Conservation (phyloP, 106 monocot species). For the Dendrobium nobile region DNA sequence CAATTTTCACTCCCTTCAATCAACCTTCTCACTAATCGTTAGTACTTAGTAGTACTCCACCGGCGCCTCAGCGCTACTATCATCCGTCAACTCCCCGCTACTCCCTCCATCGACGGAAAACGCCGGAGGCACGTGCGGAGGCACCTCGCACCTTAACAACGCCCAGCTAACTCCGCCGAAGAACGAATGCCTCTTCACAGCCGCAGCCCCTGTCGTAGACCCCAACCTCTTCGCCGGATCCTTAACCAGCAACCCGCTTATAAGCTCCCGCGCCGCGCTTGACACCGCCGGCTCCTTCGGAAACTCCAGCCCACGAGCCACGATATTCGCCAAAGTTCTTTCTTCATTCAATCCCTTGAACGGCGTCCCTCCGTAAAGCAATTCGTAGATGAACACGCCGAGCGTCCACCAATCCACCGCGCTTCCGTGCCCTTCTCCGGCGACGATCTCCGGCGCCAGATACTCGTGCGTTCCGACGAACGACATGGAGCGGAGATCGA, state of each 20-base stretch:
- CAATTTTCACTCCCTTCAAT: no score
- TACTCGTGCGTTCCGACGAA: conserved; percentile 97
- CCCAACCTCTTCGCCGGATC: conserved; percentile 58
- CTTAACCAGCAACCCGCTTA: conserved; percentile 47
- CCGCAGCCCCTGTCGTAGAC: conserved; percentile 53
- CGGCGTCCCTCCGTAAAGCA: conserved; percentile 74
- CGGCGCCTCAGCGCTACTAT: conserved; percentile 33
- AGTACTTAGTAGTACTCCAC: conserved; percentile 39
- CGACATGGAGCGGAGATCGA: conserved; percentile 72
- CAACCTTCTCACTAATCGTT: no score
- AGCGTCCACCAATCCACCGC: conserved; percentile 89
- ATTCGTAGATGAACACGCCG: conserved; percentile 65
- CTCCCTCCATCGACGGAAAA: conserved; percentile 1
- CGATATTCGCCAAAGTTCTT: conserved; percentile 61
- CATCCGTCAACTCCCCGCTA: conserved; percentile 22
- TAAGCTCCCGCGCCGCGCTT: conserved; percentile 37
- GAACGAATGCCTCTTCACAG: conserved; percentile 67
- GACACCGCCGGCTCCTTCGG: conserved; percentile 61
- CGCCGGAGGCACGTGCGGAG: conserved; percentile 55
- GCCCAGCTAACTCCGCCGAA: conserved; percentile 76
- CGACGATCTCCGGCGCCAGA: conserved; percentile 77
- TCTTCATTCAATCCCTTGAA: conserved; percentile 60
- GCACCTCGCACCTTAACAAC: conserved; percentile 48
- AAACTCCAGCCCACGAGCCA: conserved; percentile 74
- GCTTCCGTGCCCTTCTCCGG: conserved; percentile 80